Percentiles rank a stretch among this genome's conserved stretches.
phyloP scores from a whole-genome alignment of 2,329 filamentous ascomycete genomes.

The Neoscytalidium dimidiatum region DNA sequence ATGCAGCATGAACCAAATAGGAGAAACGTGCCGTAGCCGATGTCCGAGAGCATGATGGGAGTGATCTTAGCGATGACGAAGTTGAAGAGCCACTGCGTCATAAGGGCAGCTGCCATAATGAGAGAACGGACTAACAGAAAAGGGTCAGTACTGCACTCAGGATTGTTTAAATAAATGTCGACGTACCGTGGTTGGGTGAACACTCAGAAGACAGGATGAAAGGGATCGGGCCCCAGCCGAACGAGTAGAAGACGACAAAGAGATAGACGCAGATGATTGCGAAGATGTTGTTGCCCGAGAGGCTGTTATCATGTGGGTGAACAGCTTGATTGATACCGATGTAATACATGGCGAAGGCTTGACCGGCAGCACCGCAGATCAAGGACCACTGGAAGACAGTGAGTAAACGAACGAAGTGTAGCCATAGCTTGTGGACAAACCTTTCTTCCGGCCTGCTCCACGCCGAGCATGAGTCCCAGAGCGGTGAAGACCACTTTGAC shows the following conservation, averaged over 20 bases:
- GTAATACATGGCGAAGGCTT: constrained; percentile 48
- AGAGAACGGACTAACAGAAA: constrained; percentile 37
- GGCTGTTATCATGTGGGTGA: constrained; percentile 31
- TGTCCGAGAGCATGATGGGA: constrained; percentile 45
- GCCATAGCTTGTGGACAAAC: constrained; percentile 22
- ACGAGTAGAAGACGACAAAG: constrained; percentile 50
- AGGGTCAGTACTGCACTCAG: neutral
- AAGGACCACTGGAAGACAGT: constrained; percentile 38
- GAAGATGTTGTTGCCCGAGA: constrained; percentile 43
- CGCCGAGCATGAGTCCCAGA: constrained; percentile 47
- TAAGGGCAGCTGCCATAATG: constrained; percentile 46
- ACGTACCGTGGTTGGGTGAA: constrained; percentile 38
- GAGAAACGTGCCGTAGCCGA: constrained; percentile 47
- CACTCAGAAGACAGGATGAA: constrained; percentile 48
- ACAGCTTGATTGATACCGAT: constrained; percentile 39
- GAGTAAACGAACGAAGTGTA: neutral
- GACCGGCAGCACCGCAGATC: constrained; percentile 43
- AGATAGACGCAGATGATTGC: constrained; percentile 56
- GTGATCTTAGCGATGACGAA: constrained; percentile 40
- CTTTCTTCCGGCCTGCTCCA: constrained; percentile 49
- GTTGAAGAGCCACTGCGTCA: constrained; percentile 50
- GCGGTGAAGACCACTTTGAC: constrained; percentile 49
- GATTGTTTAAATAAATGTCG: neutral
- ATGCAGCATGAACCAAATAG: constrained; percentile 45
- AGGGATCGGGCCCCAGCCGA: constrained; percentile 48